Base-by-base conservation (phyloP, 495 filamentous ascomycete species). In the Aspergillus nidulans region DNA sequence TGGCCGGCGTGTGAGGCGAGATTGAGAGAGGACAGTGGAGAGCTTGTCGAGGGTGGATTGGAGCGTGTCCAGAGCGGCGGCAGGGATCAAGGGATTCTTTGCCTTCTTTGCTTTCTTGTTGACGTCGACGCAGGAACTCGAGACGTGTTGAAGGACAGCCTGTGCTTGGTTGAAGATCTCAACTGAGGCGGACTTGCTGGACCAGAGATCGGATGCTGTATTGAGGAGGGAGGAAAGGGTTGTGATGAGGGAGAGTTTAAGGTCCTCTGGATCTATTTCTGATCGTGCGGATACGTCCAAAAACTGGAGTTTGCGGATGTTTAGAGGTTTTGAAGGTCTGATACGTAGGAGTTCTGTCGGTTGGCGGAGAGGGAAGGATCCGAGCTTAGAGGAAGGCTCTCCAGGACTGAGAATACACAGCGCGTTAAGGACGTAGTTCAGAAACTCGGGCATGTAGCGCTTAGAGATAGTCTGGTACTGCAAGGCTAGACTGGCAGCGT, bases 361-460 rank as follows among this genome's bases (percentile, higher is more conserved):
- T 19, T 83, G 78, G 49, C 89, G 82, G 41, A 81, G 67, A 8
- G 87, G 87, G 66, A 90, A 88, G 46, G 66, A 70, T 4, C 81
- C 81, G 7, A 80, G 66, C 10, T 69, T 23, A n/a, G 47, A 49
- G 16, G 47, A 1, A 9, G 78, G 62, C 47, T 79, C 77, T 13
- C 67, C 60, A 7, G 85, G 87, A 19, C 81, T 75, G 6, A 95
- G 77, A 19, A 81, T 77, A 60, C 77, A 84, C n/a, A 98, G 69
- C 3, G 86, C 84, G 65, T 89, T 90, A 36, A 91, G 73, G 28
- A 79, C 77, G 69, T 91, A 96, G 65, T 89, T 90, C 56, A 94
- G 77, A 20, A 91, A 74, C 63, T 99, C 94, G 0, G 94, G 94
- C 34, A 96, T 78, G 66, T 90, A 95, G 52, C 94, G 83, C 67